Evolutionary conservation across 1,139 yeast genomes (phyloP), one percentile per base, ranked within the genome.

Genomic region (Candida neerlandica): DNA sequence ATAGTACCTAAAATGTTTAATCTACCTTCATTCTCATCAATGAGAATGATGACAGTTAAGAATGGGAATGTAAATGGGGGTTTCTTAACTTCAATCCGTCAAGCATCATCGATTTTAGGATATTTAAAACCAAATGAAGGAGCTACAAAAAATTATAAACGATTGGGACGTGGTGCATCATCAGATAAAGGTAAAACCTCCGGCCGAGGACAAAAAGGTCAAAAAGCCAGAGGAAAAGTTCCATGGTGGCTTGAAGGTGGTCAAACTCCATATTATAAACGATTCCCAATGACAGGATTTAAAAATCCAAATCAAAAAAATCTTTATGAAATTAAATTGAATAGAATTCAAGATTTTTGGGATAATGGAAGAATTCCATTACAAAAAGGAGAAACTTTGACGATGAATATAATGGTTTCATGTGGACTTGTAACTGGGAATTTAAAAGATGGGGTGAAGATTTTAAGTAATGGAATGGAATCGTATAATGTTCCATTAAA

Each of bases 221-320:
- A 94, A 68, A 92, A 92, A 72, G 97, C 98, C 12, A 83, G 98
- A 71, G 89, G 94, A 34, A 82, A 85, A 47, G 95, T 92, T 19
- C 94, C 92, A 51, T 82, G 87, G 55, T 90, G 96, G 94, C 89
- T 92, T 66, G 99, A 94, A 75, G 99, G 99, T 81, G 99, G 99
- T 64, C 99, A 94, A 67, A 94, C 99, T 1, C 98, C 98, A 21
- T 86, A 86, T 60, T 88, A 84, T 64, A 88, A 88, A 67, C 73
- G 91, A 53, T 90, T 91, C 68, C 98, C 98, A 47, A 92, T 94
- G 66, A 78, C 86, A 52, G 99, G 99, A 10, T 91, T 92, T 75
- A 81, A 82, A 60, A 78, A 86, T 58, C 80, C 78, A 58, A 77
- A 75, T 30, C 42, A 37, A 18, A 70, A 71, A 55, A 76, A 76